Conservation (phyloP, 371 early-diverging fungal species). For the Rhizopus stolonifer region DNA sequence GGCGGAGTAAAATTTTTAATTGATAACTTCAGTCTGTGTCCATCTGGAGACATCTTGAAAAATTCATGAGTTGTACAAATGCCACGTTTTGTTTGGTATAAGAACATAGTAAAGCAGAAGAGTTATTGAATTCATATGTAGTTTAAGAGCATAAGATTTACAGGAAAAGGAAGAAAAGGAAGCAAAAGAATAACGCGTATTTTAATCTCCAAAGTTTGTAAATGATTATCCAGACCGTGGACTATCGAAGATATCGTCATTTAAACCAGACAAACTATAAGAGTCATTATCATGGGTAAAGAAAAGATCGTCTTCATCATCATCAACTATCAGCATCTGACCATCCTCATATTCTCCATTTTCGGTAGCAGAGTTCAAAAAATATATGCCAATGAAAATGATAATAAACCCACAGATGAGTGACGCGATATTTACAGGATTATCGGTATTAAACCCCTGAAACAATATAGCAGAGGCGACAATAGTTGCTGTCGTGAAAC, state of each 20-base stretch:
- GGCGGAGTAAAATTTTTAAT: background rate
- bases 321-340: no score
- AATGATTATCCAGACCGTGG: no score
- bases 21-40: background rate
- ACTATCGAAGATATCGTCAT: no score
- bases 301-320: no score
- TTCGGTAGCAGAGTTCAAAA: slow-evolving; percentile 54
- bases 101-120: background rate
- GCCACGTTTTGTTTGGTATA: slow-evolving; percentile 1
- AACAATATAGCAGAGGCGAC: slow-evolving; percentile 83
- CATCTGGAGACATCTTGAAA: background rate
- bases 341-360: background rate
- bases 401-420: slow-evolving; percentile 87
- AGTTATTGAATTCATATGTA: background rate
- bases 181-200: no score
- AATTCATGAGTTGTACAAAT: background rate
- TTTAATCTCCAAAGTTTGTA: no score
- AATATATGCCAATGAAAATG: slow-evolving; percentile 88
- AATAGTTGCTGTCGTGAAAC: slow-evolving; percentile 91
- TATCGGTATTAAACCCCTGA: slow-evolving; percentile 80
- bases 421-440: slow-evolving; percentile 74
- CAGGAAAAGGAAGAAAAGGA: no score
- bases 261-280: no score
- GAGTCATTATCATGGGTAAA: no score
- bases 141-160: no score